These are phyloP conservation scores for Amanita fuliginea DNA, from an alignment of 768 basidiomycete species.

Conservation along the genomic window DNA sequence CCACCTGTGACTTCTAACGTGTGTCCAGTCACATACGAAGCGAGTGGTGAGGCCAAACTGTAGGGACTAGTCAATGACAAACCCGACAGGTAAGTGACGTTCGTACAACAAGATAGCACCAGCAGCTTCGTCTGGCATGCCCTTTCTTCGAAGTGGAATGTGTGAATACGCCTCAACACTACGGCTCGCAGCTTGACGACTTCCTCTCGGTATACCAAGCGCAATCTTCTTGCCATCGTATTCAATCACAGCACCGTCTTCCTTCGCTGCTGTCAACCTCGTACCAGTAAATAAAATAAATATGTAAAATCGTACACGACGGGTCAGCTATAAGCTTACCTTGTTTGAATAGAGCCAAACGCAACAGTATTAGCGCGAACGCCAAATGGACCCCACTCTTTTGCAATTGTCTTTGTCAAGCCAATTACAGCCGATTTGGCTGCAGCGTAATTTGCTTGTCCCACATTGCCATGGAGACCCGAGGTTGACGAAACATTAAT, in stretches of 20 bases:
- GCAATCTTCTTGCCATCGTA: constrained; percentile 79
- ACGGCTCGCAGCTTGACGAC: constrained; percentile 21
- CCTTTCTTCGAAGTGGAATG: constrained; percentile 61
- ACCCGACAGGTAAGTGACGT: not conserved
- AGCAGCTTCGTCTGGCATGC: constrained; percentile 67
- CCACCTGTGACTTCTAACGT: constrained; percentile 82
- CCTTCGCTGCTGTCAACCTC: constrained; percentile 73
- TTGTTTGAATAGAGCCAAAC: constrained; percentile 67
- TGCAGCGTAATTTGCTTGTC: constrained; percentile 74
- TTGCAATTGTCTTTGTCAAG: constrained; percentile 76
- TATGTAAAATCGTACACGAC: not conserved
- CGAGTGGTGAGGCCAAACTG: constrained; percentile 69
- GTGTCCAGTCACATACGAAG: constrained; percentile 74
- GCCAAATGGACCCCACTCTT: constrained; percentile 79
- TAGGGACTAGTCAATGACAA: not conserved
- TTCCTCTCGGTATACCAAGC: constrained; percentile 62
- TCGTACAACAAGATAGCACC: constrained; percentile 68
- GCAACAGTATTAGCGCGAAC: constrained; percentile 79
- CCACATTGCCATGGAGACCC: constrained; percentile 83
- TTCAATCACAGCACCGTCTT: constrained; percentile 62
- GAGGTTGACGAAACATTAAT: constrained; percentile 74
- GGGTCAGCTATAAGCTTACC: constrained; percentile 19
- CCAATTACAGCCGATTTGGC: constrained; percentile 74
- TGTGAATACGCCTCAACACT: constrained; percentile 24
- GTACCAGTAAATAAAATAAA: not conserved